Evolutionary conservation across 306 rosid species (phyloP).

Genomic region (Sechiopsis laciniata): DNA sequence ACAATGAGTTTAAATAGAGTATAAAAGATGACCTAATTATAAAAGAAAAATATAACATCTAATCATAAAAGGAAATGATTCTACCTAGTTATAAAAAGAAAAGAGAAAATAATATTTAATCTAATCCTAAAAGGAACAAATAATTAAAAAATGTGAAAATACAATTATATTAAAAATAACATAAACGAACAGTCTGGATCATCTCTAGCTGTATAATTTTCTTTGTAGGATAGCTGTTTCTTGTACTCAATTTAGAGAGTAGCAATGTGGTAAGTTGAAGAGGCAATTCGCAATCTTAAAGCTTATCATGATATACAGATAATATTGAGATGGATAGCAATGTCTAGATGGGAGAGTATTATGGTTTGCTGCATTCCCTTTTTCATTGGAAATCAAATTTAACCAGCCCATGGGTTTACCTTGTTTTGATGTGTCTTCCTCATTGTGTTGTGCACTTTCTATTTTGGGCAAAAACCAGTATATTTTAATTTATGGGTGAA

Average conservation of each 20-base stretch:
- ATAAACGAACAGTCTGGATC: too few species aligned
- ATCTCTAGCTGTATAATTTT: neutral
- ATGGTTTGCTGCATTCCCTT: neutral
- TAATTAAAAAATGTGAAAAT: too few species aligned
- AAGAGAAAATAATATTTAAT: too few species aligned
- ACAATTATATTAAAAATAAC: too few species aligned
- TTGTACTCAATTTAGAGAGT: neutral
- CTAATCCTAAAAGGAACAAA: too few species aligned
- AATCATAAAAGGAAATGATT: too few species aligned
- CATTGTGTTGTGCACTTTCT: neutral
- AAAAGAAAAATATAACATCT: too few species aligned
- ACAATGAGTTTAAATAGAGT: too few species aligned
- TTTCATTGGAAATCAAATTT: neutral
- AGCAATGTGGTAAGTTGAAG: neutral
- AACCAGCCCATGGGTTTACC: neutral
- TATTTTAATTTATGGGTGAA: neutral
- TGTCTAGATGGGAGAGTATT: neutral
- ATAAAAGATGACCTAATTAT: too few species aligned
- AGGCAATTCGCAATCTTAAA: neutral
- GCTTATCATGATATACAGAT: neutral
- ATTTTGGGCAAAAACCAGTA: neutral
- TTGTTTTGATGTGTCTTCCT: neutral
- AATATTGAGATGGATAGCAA: neutral
- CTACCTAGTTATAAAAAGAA: too few species aligned
- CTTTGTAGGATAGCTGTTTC: neutral